Conservation (phyloP, 495 filamentous ascomycete species). For the Apiosordaria backusii region DNA sequence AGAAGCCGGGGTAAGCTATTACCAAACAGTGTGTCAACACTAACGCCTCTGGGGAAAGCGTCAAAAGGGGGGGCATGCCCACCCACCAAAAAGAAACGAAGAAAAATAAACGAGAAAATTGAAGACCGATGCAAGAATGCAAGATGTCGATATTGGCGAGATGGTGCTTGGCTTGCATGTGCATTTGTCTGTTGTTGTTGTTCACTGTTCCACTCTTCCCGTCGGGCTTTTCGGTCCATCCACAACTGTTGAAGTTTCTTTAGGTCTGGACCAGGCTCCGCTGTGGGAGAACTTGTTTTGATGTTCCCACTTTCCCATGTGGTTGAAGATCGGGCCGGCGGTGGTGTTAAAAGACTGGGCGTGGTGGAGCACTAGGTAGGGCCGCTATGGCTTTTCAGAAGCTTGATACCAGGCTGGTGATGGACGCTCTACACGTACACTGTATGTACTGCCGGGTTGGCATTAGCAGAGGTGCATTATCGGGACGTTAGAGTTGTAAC, state of each 20-base stretch:
- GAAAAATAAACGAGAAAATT: not conserved
- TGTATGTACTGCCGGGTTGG: not conserved
- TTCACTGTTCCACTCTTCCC: not conserved
- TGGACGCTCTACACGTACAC: too few species aligned
- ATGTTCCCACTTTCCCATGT: not conserved
- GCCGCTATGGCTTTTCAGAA: too few species aligned
- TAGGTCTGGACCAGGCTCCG: not conserved
- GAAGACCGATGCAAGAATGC: not conserved
- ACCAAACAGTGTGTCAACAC: not conserved
- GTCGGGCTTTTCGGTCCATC: not conserved
- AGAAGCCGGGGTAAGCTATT: not conserved
- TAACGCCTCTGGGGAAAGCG: not conserved
- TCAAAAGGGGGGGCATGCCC: not conserved
- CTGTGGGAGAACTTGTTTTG: not conserved
- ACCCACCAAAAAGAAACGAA: not conserved
- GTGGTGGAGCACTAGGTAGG: not conserved
- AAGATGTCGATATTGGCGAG: not conserved
- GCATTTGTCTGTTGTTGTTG: not conserved
- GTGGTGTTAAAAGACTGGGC: not conserved
- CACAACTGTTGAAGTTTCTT: not conserved
- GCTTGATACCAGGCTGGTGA: not conserved
- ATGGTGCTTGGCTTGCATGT: not conserved
- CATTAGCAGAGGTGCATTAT: not conserved
- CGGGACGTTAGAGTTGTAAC: not conserved
- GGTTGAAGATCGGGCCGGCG: not conserved